A percentile compares a stretch with the other conserved stretches of the same genome.
These are phyloP conservation scores for Phialophora macrospora DNA, from an alignment of 2,329 filamentous ascomycete species.

Conservation along the genomic window DNA sequence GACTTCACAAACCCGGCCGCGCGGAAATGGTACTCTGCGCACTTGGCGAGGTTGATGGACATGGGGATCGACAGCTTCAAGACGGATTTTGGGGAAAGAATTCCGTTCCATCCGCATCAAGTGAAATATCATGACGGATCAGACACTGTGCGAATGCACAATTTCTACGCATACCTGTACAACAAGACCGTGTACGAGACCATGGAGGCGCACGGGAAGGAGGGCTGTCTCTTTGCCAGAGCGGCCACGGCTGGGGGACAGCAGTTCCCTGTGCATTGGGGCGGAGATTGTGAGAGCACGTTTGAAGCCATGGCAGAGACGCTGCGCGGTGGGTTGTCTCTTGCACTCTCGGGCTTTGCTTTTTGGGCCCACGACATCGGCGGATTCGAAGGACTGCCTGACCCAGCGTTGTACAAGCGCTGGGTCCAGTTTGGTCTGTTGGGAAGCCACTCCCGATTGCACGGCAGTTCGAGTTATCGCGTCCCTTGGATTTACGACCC, in stretches of 20 bases:
- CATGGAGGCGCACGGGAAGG: constrained; percentile 55
- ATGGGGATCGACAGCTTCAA: constrained; percentile 74
- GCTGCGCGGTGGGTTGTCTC: constrained; percentile 66
- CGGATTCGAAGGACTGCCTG: constrained; percentile 71
- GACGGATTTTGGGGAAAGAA: constrained; percentile 76
- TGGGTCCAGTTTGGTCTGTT: constrained; percentile 78
- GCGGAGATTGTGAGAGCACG: constrained; percentile 75
- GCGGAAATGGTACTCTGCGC: constrained; percentile 66
- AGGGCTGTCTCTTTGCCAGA: constrained; percentile 68
- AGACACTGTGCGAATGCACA: constrained; percentile 73
- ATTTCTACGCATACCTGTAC: constrained; percentile 75
- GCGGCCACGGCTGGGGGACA: constrained; percentile 71
- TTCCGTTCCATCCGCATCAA: constrained; percentile 60
- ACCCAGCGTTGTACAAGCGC: constrained; percentile 73
- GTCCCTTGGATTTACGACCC: constrained; percentile 75
- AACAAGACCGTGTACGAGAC: constrained; percentile 71
- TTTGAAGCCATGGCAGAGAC: constrained; percentile 75
- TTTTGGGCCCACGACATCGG: constrained; percentile 75
- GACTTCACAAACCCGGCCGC: constrained; percentile 76
- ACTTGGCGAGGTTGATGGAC: constrained; percentile 68
- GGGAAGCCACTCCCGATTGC: constrained; percentile 71
- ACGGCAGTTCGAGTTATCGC: constrained; percentile 72
- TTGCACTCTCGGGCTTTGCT: constrained; percentile 67
- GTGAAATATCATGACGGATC: constrained; percentile 67
- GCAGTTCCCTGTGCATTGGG: constrained; percentile 72